Conservation (phyloP, 2,329 filamentous ascomycete genomes). For the Blastomyces percursus region DNA sequence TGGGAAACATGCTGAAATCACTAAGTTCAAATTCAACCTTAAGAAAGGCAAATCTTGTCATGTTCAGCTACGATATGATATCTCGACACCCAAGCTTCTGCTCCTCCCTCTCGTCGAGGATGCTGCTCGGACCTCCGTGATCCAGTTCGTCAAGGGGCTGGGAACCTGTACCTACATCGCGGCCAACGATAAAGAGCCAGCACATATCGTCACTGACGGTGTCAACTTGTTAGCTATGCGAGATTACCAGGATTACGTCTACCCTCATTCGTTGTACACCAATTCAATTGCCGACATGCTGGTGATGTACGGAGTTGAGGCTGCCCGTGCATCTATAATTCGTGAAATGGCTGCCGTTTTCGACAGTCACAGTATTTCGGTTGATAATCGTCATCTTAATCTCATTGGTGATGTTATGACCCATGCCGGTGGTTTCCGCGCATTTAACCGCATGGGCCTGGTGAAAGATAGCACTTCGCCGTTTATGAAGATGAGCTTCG, state of each 20-base stretch:
- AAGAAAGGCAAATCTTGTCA: slow-evolving; percentile 61
- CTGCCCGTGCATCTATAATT: slow-evolving; percentile 76
- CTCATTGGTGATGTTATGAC: slow-evolving; percentile 98
- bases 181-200: slow-evolving; percentile 40
- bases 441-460: slow-evolving; percentile 86
- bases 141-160: slow-evolving; percentile 76
- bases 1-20: slow-evolving; percentile 54
- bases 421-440: slow-evolving; percentile 73
- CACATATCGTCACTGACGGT: slow-evolving; percentile 62
- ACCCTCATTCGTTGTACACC: slow-evolving; percentile 75
- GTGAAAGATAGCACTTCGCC: slow-evolving; percentile 69
- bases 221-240: slow-evolving; percentile 89
- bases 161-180: slow-evolving; percentile 59
- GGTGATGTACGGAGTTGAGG: slow-evolving; percentile 81
- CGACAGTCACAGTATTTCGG: slow-evolving; percentile 77
- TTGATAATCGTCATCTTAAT: slow-evolving; percentile 86
- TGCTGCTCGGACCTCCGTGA: slow-evolving; percentile 64
- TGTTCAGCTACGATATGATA: slow-evolving; percentile 72
- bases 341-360: slow-evolving; percentile 79
- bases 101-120: slow-evolving; percentile 85
- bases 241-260: slow-evolving; percentile 70
- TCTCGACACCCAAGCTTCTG: slow-evolving; percentile 73
- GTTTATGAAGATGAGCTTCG: slow-evolving; percentile 98
- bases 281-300: slow-evolving; percentile 89
- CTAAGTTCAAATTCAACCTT: slow-evolving; percentile 70